These are phyloP conservation scores for Epithemia pelagica DNA, from an alignment of 108 stramenopile species.

Conservation along the genomic window DNA sequence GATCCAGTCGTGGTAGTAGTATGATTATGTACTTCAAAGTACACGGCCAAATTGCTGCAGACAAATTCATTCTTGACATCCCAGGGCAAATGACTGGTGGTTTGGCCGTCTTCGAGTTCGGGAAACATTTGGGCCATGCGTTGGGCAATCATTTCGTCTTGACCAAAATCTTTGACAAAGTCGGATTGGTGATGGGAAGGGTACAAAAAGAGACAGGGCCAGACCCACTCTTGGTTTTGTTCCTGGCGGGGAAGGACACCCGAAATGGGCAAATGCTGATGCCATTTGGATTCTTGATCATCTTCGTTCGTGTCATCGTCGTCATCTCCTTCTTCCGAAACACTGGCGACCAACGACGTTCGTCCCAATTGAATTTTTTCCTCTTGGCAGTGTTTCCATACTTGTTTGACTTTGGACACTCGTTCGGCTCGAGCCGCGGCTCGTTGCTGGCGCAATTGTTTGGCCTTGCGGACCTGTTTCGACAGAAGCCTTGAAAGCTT, in stretches of 20 bases:
- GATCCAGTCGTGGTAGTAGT: conserved; percentile 1
- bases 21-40: conserved; percentile 63
- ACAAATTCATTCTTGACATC: conserved; percentile 81
- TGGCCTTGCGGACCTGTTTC: conserved; percentile 56
- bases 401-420: conserved; percentile 60
- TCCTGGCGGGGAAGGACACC: conserved; percentile 50
- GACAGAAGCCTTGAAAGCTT: conserved; percentile 50
- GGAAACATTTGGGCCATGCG: conserved; percentile 86
- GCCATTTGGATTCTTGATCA: conserved; percentile 66
- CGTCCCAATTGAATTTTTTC: conserved; percentile 59
- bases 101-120: conserved; percentile 53
- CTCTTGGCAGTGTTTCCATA: conserved; percentile 83
- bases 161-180: conserved; percentile 71
- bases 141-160: conserved; percentile 73
- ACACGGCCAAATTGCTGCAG: conserved; percentile 80
- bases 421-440: conserved; percentile 75
- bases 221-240: conserved; percentile 46
- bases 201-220: conserved; percentile 83
- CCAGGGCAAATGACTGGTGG: conserved; percentile 62
- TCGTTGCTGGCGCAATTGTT: conserved; percentile 65
- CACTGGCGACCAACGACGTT: conserved; percentile 65
- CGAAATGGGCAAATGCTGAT: conserved; percentile 77
- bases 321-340: conserved; percentile 67
- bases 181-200: conserved; percentile 83
- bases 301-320: conserved; percentile 45